Percentiles rank a stretch among this genome's conserved stretches.
Conservation (phyloP, 495 filamentous ascomycete species). For the Neurospora sp. region DNA sequence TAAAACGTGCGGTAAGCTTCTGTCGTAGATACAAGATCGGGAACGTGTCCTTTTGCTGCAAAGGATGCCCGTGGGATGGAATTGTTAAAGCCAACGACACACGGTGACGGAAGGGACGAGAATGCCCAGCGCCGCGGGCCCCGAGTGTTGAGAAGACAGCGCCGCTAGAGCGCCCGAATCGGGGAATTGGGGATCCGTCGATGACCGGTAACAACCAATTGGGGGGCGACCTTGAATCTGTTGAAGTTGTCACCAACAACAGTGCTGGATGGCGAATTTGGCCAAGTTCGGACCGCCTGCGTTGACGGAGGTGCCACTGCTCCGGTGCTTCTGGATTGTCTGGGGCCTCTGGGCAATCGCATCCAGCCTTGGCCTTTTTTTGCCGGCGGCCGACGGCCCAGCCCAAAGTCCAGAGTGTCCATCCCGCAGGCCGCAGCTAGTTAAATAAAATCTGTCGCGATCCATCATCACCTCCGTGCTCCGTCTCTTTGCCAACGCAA, state of each 20-base stretch:
- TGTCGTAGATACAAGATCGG: not conserved
- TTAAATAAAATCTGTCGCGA: not conserved
- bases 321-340: not conserved
- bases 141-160: not conserved
- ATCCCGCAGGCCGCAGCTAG: not conserved
- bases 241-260: not conserved
- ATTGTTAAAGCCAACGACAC: not conserved
- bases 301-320: not conserved
- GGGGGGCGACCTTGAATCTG: not conserved
- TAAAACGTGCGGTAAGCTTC: not conserved
- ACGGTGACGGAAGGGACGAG: not conserved
- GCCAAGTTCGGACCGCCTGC: not conserved
- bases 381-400: not conserved
- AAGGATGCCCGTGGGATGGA: not conserved
- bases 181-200: not conserved
- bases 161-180: not conserved
- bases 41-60: not conserved
- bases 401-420: not conserved
- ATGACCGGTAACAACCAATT: not conserved
- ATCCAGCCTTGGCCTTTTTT: not conserved
- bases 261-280: not conserved
- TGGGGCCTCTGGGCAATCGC: not conserved
- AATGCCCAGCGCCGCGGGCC: not conserved
- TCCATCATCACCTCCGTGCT: not conserved
- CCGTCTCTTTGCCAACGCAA: not conserved